Conservation (phyloP, 371 early-diverging fungal species). For the Mortierella sp. region DNA sequence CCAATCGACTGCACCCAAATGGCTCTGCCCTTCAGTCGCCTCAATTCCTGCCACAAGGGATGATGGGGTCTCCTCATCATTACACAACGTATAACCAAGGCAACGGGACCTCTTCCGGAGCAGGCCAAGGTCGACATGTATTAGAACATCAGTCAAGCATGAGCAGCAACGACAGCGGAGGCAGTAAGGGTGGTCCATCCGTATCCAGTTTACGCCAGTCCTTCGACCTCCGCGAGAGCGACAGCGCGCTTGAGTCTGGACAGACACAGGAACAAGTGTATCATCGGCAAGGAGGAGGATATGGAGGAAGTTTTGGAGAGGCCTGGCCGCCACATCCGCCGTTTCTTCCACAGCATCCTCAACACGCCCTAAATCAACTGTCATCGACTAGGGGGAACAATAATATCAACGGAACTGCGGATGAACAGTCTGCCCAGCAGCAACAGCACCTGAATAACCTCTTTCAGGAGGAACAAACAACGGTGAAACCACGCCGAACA, state of each 20-base stretch:
- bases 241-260: not conserved
- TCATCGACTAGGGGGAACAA: not conserved
- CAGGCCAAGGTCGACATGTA: not conserved
- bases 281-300: not conserved
- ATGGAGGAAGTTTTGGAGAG: conserved; percentile 11
- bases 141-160: conserved; percentile 34
- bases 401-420: not conserved
- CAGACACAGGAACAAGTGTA: conserved; percentile 3
- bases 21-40: conserved; percentile 16
- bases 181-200: conserved; percentile 10
- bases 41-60: conserved; percentile 8
- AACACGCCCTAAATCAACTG: not conserved
- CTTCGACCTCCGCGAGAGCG: conserved; percentile 9
- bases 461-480: conserved; percentile 5
- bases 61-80: not conserved
- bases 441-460: conserved; percentile 23
- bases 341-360: not conserved
- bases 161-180: conserved; percentile 21
- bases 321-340: not conserved
- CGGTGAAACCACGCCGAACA: not conserved
- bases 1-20: conserved; percentile 22
- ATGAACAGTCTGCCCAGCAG: conserved; percentile 8
- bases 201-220: conserved; percentile 10
- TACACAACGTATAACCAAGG: not conserved
- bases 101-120: not conserved